phyloP scores from a whole-genome alignment of 2,329 filamentous ascomycete species.

The Nemania diffusa region DNA sequence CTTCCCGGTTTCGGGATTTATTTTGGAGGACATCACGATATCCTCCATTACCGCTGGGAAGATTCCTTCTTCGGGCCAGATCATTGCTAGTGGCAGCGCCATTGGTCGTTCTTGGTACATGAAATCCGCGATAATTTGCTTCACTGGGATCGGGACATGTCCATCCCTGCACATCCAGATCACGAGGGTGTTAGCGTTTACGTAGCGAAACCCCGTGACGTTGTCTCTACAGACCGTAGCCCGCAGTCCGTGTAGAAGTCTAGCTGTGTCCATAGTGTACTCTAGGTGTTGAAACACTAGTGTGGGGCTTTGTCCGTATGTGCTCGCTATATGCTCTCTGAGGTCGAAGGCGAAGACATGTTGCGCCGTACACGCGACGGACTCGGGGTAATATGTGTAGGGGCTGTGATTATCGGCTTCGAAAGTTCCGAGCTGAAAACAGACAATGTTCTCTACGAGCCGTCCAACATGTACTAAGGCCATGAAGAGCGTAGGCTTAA shows the following conservation, averaged over 20 bases:
- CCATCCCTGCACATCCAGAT: background rate
- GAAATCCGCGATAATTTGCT: constrained; percentile 14
- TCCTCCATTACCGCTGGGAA: background rate
- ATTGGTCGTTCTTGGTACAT: background rate
- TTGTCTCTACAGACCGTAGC: background rate
- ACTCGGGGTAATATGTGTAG: too few species aligned
- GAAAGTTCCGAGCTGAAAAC: constrained; percentile 8
- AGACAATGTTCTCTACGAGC: background rate
- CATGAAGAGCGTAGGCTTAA: background rate
- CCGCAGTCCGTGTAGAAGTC: background rate
- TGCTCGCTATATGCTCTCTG: background rate
- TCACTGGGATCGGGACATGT: background rate
- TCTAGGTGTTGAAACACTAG: background rate
- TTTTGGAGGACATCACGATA: background rate
- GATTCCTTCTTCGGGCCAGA: background rate
- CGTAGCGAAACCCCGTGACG: background rate
- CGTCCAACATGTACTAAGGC: background rate
- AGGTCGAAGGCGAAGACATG: background rate
- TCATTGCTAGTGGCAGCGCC: background rate
- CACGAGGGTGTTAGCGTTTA: background rate
- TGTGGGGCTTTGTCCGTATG: background rate
- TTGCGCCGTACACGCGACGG: background rate
- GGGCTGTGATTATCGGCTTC: background rate
- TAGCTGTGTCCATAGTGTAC: background rate
- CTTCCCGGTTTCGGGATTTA: background rate